Base-by-base conservation (phyloP, 192 early-diverging fungal genomes). In the Umbelopsis sp. region DNA sequence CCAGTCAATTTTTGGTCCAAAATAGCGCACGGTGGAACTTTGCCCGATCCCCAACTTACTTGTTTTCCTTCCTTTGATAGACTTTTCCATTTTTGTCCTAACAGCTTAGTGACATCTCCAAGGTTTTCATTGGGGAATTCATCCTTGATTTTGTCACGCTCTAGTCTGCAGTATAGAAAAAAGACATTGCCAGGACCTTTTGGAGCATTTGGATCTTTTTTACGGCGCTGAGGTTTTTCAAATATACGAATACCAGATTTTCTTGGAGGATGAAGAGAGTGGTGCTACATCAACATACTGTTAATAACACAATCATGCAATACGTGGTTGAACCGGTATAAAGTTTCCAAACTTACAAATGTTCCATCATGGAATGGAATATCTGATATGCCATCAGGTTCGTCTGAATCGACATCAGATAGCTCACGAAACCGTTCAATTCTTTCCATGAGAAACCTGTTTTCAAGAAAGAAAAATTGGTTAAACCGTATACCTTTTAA, bases 181-280 rank as follows among this genome's bases (percentile, higher is more conserved):
- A 82, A 82, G 4, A 79, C 80, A 54, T 82, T 82, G 21, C 80
- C 74, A 21, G 80, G 80, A 6, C 80, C 65, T 45, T 82, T 82
- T 14, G 80, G 80, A 32, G 80, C 80, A 59, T 82, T 82, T 31
- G 80, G 80, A 56, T 82, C 80, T 36, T 73, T 78, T 45, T 73
- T 71, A 34, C 56, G 71, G n/a, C 76, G 77, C 43, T 66, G 76
- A 17, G 74, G 70, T 71, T 80, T 80, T 22, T 47, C 68, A 53
- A 51, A 62, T 26, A 62, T 36, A 16, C 56, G 56, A 17, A 62
- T 62, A 32, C 1, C 31, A 17, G 56, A 31, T n/a, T 17, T 29
- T n/a, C 56, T 62, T 14, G 24, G 16, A 2, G 20, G 14, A 20
- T 26, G 7, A 17, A 34, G 56, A 20, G 31, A 6, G n/a, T 62